Conservation (phyloP, 2,329 filamentous ascomycete genomes). For the Aschersonia sp. region DNA sequence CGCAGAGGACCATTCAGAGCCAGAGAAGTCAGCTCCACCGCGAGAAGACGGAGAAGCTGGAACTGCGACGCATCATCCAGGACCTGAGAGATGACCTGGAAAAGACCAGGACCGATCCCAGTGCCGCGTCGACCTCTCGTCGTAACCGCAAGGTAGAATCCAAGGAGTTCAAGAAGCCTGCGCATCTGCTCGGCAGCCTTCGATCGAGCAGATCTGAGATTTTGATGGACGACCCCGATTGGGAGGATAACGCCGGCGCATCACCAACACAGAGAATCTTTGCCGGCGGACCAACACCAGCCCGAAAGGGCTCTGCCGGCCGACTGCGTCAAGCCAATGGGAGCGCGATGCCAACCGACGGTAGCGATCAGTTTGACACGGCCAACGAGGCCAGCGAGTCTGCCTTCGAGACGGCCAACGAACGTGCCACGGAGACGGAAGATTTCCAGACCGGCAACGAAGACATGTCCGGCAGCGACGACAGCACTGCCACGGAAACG, state of each 20-base stretch:
- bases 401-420: constrained; percentile 56
- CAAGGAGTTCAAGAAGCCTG: constrained; percentile 64
- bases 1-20: constrained; percentile 92
- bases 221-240: constrained; percentile 65
- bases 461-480: constrained; percentile 58
- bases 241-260: constrained; percentile 61
- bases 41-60: constrained; percentile 96
- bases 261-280: constrained; percentile 4
- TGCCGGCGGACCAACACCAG: too few species aligned
- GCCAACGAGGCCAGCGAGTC: constrained; percentile 61
- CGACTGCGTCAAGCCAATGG: constrained; percentile 6
- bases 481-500: constrained; percentile 83
- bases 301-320: constrained; percentile 6
- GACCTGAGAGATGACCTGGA: constrained; percentile 88
- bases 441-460: constrained; percentile 92
- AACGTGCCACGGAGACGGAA: constrained; percentile 76
- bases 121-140: constrained; percentile 31
- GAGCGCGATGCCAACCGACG: constrained; percentile 23
- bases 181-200: constrained; percentile 60
- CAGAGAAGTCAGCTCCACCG: constrained; percentile 89
- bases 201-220: constrained; percentile 67
- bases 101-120: constrained; percentile 43
- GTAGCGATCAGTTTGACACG: constrained; percentile 62
- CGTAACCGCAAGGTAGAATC: constrained; percentile 49
- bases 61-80: constrained; percentile 87